Evolutionary conservation across 2,329 filamentous ascomycete genomes (phyloP), one percentile per base, ranked within the genome.

Genomic region (Colletotrichum navitas): DNA sequence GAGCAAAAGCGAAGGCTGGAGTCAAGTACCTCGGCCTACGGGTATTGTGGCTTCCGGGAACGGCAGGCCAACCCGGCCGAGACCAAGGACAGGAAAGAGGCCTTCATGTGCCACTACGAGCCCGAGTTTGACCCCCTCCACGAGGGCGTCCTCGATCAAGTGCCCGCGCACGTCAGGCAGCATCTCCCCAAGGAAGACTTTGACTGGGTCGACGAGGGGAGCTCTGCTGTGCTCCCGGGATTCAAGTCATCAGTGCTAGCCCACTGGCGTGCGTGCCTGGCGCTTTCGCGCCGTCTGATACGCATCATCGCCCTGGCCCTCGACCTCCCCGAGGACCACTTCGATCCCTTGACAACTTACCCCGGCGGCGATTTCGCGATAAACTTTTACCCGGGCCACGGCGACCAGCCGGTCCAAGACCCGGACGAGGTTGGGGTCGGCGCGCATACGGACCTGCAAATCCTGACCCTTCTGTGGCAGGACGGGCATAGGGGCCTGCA

Each of bases 381-480:
- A 34, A 77, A 75, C 43, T 76, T 73, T 58, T 76, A 77, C 36
- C 77, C 76, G 5, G 74, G 71, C 29, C 69, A 72, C 59, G 69
- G 69, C 26, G 65, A 68, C 24, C 39, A 63, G 14, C 65, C 65
- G n/a, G 54, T 72, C 29, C 52, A 72, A n/a, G 60, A 72, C 32
- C 69, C 65, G 11, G 52, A 72, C 0, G 81, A 81, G 43, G 80
- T 84, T 14, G 84, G 84, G 0, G 78, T 86, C 5, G 85, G 85
- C 21, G 82, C 82, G 1, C 85, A 87, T 73, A 85, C 83, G 0
- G 83, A 87, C 73, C 79, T 87, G 39, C 83, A 86, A 72, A 82
- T 73, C 14, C 32, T 86, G 72, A 88, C 86, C 0, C 79, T 88
- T 16, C 78, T 88, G 5, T 86, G 82, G 83, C 84, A 85, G 73